phyloP scores from a whole-genome alignment of 2,329 filamentous ascomycete species.

The Malbranchea cinnamomea region DNA sequence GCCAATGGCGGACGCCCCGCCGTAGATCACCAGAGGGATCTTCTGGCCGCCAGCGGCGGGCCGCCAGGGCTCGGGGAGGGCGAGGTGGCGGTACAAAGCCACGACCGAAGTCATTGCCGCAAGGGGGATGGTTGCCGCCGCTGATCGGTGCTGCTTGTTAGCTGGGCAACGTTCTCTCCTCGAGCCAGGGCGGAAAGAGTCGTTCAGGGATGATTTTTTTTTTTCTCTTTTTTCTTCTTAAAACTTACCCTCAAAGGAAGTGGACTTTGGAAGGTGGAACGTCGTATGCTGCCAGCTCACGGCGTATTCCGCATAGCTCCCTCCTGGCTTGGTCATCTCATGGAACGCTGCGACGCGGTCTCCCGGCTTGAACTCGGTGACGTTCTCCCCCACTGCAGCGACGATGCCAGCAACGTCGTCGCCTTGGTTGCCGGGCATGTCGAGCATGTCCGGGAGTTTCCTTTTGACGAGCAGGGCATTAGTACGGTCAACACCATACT shows the following conservation, averaged over 20 bases:
- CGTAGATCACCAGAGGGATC: no score
- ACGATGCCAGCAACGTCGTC: constrained; percentile 40
- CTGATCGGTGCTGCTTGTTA: no score
- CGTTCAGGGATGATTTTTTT: no score
- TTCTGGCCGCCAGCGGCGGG: no score
- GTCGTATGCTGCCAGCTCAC: constrained; percentile 38
- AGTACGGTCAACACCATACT: background rate
- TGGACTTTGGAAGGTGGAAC: constrained; percentile 36
- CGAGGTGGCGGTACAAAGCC: no score
- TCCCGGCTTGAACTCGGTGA: constrained; percentile 37
- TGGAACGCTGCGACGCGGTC: constrained; percentile 38
- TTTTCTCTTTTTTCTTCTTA: no score
- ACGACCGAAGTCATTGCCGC: no score
- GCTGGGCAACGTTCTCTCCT: background rate
- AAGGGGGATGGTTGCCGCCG: no score
- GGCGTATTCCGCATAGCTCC: constrained; percentile 43
- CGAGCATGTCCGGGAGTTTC: constrained; percentile 8
- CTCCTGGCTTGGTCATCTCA: constrained; percentile 35
- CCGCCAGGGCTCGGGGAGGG: no score
- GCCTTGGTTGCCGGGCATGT: constrained; percentile 25
- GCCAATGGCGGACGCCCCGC: no score
- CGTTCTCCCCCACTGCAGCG: constrained; percentile 34
- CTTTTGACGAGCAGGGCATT: constrained; percentile 10
- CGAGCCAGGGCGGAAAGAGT: no score
- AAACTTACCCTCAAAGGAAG: no score